Conservation (phyloP, 2,329 filamentous ascomycete species). For the Aureobasidium sp. region DNA sequence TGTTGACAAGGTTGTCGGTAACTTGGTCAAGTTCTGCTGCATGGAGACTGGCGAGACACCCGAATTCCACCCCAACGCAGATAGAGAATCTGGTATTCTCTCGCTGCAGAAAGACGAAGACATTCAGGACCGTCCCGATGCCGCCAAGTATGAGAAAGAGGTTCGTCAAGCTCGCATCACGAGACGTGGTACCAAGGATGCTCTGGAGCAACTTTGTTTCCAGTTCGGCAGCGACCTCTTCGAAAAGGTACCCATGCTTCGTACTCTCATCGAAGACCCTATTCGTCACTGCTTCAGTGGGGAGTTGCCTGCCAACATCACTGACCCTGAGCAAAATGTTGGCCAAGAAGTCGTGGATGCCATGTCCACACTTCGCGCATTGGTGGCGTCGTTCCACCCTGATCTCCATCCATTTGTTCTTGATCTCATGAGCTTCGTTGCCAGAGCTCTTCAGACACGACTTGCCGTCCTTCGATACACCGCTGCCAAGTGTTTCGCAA, state of each 20-base stretch:
- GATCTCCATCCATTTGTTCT: conserved; percentile 73
- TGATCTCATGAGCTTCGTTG: conserved; percentile 73
- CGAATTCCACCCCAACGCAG: conserved; percentile 78
- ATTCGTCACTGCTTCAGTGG: conserved; percentile 65
- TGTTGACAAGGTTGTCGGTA: conserved; percentile 91
- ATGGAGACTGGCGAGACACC: conserved; percentile 97
- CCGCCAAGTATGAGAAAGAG: conserved; percentile 81
- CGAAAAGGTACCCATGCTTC: conserved; percentile 74
- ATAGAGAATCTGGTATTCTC: conserved; percentile 70
- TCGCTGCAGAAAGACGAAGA: conserved; percentile 98
- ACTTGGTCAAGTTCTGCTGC: conserved; percentile 94
- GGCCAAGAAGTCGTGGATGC: conserved; percentile 93
- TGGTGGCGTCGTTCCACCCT: conserved; percentile 79
- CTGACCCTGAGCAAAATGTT: conserved; percentile 62
- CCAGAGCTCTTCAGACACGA: conserved; percentile 77
- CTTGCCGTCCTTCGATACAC: conserved; percentile 92
- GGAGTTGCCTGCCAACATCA: conserved; percentile 60
- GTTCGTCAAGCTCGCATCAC: conserved; percentile 84
- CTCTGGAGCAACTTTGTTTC: conserved; percentile 74
- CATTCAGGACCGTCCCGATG: conserved; percentile 82
- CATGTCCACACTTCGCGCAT: conserved; percentile 81
- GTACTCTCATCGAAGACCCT: conserved; percentile 71
- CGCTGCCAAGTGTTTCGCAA: conserved; percentile 94
- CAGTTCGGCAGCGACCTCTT: conserved; percentile 73
- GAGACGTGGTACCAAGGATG: conserved; percentile 86